Conservation (phyloP, 257 asterid species). For the Ocimum tenuiflorum region DNA sequence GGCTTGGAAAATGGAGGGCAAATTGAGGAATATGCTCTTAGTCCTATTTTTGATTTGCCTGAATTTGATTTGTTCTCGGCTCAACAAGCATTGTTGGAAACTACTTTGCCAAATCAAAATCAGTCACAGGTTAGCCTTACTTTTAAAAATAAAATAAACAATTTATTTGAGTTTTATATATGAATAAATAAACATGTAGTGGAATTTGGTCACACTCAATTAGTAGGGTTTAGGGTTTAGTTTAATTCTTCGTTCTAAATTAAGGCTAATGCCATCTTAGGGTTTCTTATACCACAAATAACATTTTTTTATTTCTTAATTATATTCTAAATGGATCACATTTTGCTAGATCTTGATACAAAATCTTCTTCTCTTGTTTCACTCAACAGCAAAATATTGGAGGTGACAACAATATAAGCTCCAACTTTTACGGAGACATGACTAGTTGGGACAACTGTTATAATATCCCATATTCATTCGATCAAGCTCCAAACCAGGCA, state of each 20-base stretch:
- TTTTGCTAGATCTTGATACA: no score
- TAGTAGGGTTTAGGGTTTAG: no score
- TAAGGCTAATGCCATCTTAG: no score
- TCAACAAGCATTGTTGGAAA: background rate
- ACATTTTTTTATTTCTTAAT: no score
- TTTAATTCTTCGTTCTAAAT: no score
- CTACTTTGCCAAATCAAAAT: constrained; percentile 15
- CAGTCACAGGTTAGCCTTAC: constrained; percentile 17
- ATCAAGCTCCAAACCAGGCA: constrained; percentile 27
- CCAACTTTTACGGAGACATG: background rate
- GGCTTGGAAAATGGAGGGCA: constrained; percentile 10
- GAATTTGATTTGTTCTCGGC: constrained; percentile 13
- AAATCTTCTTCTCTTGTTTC: no score
- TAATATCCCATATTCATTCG: constrained; percentile 6
- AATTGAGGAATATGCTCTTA: background rate
- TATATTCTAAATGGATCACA: no score
- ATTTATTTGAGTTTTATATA: no score
- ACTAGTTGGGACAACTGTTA: constrained; percentile 6
- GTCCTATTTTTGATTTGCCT: constrained; percentile 14
- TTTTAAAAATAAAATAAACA: no score
- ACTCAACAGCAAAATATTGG: constrained; percentile 9
- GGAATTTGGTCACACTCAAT: no score
- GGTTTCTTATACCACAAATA: no score
- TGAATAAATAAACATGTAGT: no score
- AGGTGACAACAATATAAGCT: constrained; percentile 1